Base-by-base conservation (phyloP, 2,329 filamentous ascomycete genomes). In the Neoascochyta sp. region DNA sequence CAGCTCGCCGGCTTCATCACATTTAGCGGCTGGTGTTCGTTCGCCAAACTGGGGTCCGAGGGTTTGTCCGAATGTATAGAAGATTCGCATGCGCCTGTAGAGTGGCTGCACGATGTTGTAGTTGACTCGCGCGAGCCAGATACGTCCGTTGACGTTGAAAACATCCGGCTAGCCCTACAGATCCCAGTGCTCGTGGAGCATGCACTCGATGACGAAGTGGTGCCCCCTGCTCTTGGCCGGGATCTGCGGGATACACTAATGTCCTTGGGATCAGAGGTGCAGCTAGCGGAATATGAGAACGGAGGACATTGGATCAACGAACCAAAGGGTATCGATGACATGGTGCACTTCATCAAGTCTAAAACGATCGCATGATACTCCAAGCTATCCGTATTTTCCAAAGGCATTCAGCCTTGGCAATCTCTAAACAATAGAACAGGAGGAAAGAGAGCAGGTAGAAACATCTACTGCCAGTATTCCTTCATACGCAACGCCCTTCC, bases 301-400 rank as follows among this genome's bases (percentile, higher is more conserved):
- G 48, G 44, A 3, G 46, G 68, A 0, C 70, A 74, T 36, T 73
- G 71, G 67, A 70, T 71, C 39, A 68, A 64, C 34, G 54, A 71
- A 10, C 69, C 68, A 0, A 59, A 69, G 21, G 66, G 70, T 36
- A 66, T 72, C 39, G 65, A 74, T 42, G 66, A 71, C 38, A 63
- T 73, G 27, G 41, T 50, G 13, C 8, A 9, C 4, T 50, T 52
- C n/a, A 16, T 47, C 3, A 25, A 17, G 19, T 7, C 18, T 20
- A 20, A 20, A n/a, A n/a, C n/a, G n/a, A n/a, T n/a, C n/a, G n/a
- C n/a, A n/a, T n/a, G n/a, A n/a, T n/a, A n/a, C n/a, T n/a, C n/a
- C n/a, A n/a, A n/a, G n/a, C n/a, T n/a, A n/a, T n/a, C n/a, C n/a
- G n/a, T n/a, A n/a, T n/a, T n/a, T n/a, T n/a, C n/a, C n/a, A n/a